Percentiles rank a stretch among this genome's conserved stretches.
These are phyloP conservation scores for Nissolia schottii DNA, from an alignment of 306 rosid genomes.

Conservation along the genomic window DNA sequence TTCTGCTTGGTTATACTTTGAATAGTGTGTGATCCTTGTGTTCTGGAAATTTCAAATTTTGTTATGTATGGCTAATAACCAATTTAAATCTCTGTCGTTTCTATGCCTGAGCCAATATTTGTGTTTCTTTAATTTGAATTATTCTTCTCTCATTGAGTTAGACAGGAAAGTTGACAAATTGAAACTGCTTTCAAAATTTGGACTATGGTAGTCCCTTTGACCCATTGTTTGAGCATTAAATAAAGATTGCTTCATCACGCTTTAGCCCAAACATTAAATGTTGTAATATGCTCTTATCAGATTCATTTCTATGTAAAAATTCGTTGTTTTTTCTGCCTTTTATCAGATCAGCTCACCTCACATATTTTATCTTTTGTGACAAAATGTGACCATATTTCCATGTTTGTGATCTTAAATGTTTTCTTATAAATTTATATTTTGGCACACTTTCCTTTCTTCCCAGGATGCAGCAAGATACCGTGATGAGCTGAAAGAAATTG, in stretches of 20 bases:
- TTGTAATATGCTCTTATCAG: neutral
- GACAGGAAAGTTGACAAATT: neutral
- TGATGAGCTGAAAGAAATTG: slow-evolving; percentile 70
- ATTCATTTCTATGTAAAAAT: too few species aligned
- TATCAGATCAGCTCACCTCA: neutral
- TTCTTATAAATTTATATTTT: neutral
- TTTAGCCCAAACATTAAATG: neutral
- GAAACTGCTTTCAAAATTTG: neutral
- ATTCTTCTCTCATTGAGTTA: neutral
- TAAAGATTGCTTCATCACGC: neutral
- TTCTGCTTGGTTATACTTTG: neutral
- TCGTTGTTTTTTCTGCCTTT: neutral
- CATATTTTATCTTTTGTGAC: neutral
- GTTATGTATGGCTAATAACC: neutral
- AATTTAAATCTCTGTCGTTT: neutral
- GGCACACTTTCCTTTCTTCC: neutral
- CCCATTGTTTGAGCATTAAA: neutral
- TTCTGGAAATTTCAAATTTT: neutral
- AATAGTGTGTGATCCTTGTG: neutral
- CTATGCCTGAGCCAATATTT: neutral
- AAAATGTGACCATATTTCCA: neutral
- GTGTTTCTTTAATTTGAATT: too few species aligned
- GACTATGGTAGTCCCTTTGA: neutral
- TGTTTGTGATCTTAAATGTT: neutral
- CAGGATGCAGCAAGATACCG: slow-evolving; percentile 95